phyloP scores from a whole-genome alignment of 352 stramenopile genomes.

The Bremia lactucae region DNA sequence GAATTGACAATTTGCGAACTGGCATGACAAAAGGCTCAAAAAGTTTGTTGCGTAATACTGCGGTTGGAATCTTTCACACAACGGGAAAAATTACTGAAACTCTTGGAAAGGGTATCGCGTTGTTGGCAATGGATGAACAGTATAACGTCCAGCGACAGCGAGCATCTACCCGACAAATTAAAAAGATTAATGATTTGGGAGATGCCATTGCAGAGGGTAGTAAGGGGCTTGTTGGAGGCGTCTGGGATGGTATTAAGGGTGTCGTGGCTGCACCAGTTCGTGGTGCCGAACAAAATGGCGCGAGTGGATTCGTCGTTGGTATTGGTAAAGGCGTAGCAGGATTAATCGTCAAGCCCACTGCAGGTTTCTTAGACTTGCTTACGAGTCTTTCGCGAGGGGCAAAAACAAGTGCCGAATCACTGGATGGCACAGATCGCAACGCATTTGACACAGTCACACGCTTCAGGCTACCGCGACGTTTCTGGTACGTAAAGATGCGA shows the following conservation, averaged over 20 bases:
- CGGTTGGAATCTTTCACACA: conserved; percentile 85
- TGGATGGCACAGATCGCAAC: conserved; percentile 46
- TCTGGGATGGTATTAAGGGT: conserved; percentile 78
- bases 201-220: conserved; percentile 75
- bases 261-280: conserved; percentile 66
- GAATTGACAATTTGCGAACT: conserved; percentile 79
- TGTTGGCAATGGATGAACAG: conserved; percentile 81
- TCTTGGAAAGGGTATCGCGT: conserved; percentile 73
- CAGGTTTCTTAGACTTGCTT: conserved; percentile 72
- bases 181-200: conserved; percentile 67
- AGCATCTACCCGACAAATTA: conserved; percentile 60
- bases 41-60: conserved; percentile 76
- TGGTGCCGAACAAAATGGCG: conserved; percentile 64
- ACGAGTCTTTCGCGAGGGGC: conserved; percentile 70
- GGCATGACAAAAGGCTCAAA: conserved; percentile 85
- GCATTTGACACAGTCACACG: conserved; percentile 39
- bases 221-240: conserved; percentile 63
- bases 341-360: conserved; percentile 75
- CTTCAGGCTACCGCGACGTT: conserved; percentile 55
- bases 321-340: conserved; percentile 76
- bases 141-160: conserved; percentile 80
- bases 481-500: conserved; percentile 41
- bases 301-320: conserved; percentile 73
- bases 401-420: conserved; percentile 72
- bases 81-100: conserved; percentile 85